Evolutionary conservation across 495 filamentous ascomycete species (phyloP).

Genomic region (Beverwykella pulmonaria): DNA sequence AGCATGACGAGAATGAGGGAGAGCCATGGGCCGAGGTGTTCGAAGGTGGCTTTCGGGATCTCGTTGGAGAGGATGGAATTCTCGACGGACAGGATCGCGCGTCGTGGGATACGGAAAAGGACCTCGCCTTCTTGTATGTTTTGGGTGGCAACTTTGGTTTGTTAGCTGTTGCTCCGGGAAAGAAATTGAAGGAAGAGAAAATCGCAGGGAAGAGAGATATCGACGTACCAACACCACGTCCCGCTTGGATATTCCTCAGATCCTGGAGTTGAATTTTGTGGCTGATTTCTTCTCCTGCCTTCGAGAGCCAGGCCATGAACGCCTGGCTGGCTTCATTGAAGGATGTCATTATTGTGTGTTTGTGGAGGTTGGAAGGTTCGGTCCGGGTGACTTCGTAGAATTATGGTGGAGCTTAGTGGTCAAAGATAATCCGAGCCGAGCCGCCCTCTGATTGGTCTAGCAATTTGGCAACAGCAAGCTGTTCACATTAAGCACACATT

Average conservation of each 20-base stretch:
- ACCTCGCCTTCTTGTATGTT: conserved; percentile 65
- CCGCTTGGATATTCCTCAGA: conserved; percentile 54
- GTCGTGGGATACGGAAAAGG: conserved; percentile 65
- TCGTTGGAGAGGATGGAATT: conserved; percentile 41
- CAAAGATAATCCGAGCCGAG: conserved; percentile 17
- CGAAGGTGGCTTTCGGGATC: conserved; percentile 28
- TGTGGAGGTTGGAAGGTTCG: not conserved
- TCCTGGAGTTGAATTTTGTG: conserved; percentile 60
- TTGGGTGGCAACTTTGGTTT: conserved; percentile 55
- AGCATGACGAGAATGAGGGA: conserved; percentile 79
- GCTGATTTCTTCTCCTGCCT: conserved; percentile 56
- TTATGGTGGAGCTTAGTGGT: conserved; percentile 16
- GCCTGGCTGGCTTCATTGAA: conserved; percentile 38
- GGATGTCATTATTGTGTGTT: conserved; percentile 10
- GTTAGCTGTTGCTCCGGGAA: not conserved
- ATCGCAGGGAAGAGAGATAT: not conserved
- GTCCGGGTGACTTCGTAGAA: not conserved
- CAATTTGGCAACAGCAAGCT: not conserved
- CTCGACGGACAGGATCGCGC: conserved; percentile 53
- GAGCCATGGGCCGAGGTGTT: conserved; percentile 54
- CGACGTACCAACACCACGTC: conserved; percentile 64
- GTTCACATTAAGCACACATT: too few species aligned
- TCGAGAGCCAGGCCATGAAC: conserved; percentile 60
- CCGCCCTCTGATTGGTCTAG: conserved; percentile 11
- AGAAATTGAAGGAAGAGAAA: conserved; percentile 4